Evolutionary conservation across 2,329 filamentous ascomycete genomes (phyloP).

Genomic region (Paradendryphiella salina): DNA sequence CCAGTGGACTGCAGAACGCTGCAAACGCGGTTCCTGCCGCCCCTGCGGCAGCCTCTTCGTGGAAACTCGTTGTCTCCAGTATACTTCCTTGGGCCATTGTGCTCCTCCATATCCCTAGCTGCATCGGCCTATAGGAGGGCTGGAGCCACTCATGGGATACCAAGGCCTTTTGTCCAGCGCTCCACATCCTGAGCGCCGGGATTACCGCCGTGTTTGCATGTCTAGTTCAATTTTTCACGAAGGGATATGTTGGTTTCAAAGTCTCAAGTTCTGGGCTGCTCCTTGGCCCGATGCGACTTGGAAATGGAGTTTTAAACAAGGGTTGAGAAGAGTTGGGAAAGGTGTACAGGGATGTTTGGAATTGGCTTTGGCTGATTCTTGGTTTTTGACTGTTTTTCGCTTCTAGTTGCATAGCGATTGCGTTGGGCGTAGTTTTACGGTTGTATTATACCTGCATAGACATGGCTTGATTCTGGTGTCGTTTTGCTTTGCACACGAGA

Average conservation of each 20-base stretch:
- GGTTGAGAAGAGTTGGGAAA: slow-evolving; percentile 1
- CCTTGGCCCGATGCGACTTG: slow-evolving; percentile 9
- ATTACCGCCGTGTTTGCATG: slow-evolving; percentile 8
- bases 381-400: background rate
- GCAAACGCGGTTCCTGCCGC: slow-evolving; percentile 11
- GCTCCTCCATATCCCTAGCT: slow-evolving; percentile 7
- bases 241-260: slow-evolving; percentile 14
- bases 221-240: slow-evolving; percentile 1
- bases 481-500: background rate
- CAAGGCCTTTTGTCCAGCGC: slow-evolving; percentile 7
- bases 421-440: background rate
- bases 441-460: background rate
- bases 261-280: slow-evolving; percentile 19
- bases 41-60: slow-evolving; percentile 4
- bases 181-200: slow-evolving; percentile 3
- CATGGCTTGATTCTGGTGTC: background rate
- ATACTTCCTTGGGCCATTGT: slow-evolving; percentile 10
- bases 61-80: slow-evolving; percentile 1
- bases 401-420: slow-evolving; percentile 13
- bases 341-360: background rate
- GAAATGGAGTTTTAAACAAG: slow-evolving; percentile 11
- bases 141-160: slow-evolving; percentile 2
- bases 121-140: slow-evolving; percentile 6
- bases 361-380: background rate
- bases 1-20: slow-evolving; percentile 13